Conservation (phyloP, 805 yeast genomes). For the Pichia heedii region DNA sequence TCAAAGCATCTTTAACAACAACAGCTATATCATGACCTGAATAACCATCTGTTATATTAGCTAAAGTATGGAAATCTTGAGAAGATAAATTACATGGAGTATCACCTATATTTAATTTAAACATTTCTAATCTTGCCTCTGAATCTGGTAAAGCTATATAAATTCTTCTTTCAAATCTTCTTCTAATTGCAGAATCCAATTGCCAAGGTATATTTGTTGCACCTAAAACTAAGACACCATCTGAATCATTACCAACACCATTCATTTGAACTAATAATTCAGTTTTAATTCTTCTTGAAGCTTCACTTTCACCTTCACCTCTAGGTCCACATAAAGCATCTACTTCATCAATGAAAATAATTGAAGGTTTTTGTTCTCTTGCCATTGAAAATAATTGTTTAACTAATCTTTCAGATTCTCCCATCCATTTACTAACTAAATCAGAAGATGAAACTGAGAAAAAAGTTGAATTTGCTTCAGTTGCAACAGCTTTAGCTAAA, state of each 20-base stretch:
- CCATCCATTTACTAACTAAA: conserved; percentile 98
- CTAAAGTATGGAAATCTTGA: conserved; percentile 69
- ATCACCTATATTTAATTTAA: conserved; percentile 83
- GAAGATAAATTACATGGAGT: conserved; percentile 74
- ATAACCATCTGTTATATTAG: conserved; percentile 93
- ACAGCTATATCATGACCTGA: conserved; percentile 97
- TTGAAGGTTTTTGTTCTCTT: conserved; percentile 89
- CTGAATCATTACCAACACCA: conserved; percentile 93
- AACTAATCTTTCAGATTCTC: conserved; percentile 93
- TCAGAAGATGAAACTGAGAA: conserved; percentile 95
- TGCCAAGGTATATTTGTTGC: conserved; percentile 99
- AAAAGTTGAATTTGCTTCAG: conserved; percentile 95
- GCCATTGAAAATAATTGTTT: conserved; percentile 95
- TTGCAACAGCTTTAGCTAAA: conserved; percentile 96
- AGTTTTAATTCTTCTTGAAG: conserved; percentile 90
- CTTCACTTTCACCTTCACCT: conserved; percentile 97
- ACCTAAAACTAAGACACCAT: conserved; percentile 89
- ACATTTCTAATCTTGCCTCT: conserved; percentile 90
- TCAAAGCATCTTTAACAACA: conserved; percentile 91
- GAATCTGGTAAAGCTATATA: conserved; percentile 91
- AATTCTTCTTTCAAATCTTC: conserved; percentile 92
- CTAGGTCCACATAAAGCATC: conserved; percentile 97
- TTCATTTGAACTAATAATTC: conserved; percentile 96
- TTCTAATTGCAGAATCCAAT: conserved; percentile 91
- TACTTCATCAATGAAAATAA: conserved; percentile 95